These are phyloP conservation scores for Fraxinus sp. DNA, from an alignment of 305 asterid species.

Conservation along the genomic window DNA sequence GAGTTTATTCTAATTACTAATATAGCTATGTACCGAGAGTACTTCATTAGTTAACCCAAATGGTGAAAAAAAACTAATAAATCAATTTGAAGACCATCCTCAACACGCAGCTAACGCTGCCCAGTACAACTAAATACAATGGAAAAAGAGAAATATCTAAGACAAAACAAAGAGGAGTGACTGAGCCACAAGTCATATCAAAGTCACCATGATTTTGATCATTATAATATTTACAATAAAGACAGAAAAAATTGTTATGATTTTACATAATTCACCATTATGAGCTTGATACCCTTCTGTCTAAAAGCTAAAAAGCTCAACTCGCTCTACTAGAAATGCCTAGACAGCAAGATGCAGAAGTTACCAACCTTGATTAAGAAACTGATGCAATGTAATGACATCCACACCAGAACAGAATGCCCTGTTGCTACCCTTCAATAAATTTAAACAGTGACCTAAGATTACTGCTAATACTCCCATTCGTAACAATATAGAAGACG, in stretches of 20 bases:
- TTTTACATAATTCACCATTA: slow-evolving; percentile 1
- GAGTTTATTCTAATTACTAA: neutral
- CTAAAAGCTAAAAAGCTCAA: slow-evolving; percentile 20
- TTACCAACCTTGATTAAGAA: slow-evolving; percentile 74
- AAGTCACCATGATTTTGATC: neutral
- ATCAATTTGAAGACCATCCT: neutral
- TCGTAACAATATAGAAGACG: neutral
- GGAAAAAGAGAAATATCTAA: neutral
- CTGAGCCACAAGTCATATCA: neutral
- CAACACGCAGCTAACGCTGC: neutral
- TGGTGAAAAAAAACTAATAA: neutral
- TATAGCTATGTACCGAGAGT: neutral
- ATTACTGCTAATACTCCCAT: neutral
- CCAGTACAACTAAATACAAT: neutral
- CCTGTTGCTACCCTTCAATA: slow-evolving; percentile 62
- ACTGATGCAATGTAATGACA: slow-evolving; percentile 54
- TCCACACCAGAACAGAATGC: slow-evolving; percentile 93
- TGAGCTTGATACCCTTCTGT: neutral
- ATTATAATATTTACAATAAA: neutral
- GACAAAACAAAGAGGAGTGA: neutral
- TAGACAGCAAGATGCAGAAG: slow-evolving; percentile 9
- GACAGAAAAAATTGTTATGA: neutral
- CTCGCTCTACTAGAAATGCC: slow-evolving; percentile 2
- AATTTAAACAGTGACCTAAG: slow-evolving; percentile 29
- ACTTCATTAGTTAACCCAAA: slow-evolving; percentile 2